These are phyloP conservation scores for Plantago coronopus DNA, from an alignment of 305 asterid genomes.

Conservation along the genomic window DNA sequence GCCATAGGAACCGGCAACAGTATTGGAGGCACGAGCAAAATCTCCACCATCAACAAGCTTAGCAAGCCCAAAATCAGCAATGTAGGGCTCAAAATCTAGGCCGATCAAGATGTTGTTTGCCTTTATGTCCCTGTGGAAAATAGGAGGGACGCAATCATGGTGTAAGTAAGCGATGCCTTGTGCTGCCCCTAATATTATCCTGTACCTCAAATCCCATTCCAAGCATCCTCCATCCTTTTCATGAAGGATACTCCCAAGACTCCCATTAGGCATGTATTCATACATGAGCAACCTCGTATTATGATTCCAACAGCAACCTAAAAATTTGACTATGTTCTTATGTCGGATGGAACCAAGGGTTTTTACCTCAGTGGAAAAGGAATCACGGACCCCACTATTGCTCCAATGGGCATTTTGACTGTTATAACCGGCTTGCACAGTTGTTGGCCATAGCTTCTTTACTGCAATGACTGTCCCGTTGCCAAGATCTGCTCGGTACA, in stretches of 20 bases:
- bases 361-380: slow-evolving; percentile 74
- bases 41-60: slow-evolving; percentile 64
- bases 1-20: slow-evolving; percentile 81
- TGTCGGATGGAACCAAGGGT: slow-evolving; percentile 78
- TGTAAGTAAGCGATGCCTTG: slow-evolving; percentile 82
- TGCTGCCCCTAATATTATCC: slow-evolving; percentile 67
- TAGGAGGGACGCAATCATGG: slow-evolving; percentile 82
- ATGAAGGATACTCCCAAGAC: slow-evolving; percentile 73
- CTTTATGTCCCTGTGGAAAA: slow-evolving; percentile 79
- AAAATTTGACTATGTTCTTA: slow-evolving; percentile 76
- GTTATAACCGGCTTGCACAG: slow-evolving; percentile 28
- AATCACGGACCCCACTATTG: slow-evolving; percentile 50
- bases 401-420: slow-evolving; percentile 30
- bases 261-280: slow-evolving; percentile 85
- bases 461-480: slow-evolving; percentile 69
- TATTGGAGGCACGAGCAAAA: slow-evolving; percentile 62
- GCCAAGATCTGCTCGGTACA: slow-evolving; percentile 60
- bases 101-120: slow-evolving; percentile 77
- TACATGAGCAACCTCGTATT: slow-evolving; percentile 72
- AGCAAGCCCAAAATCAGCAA: slow-evolving; percentile 89
- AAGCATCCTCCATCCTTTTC: slow-evolving; percentile 51
- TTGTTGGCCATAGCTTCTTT: slow-evolving; percentile 72
- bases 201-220: slow-evolving; percentile 79
- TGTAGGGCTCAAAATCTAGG: slow-evolving; percentile 75
- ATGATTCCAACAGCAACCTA: slow-evolving; percentile 86